Percentiles rank a stretch among this genome's conserved stretches.
Conservation (phyloP, 768 basidiomycete species). For the Suillus plorans region DNA sequence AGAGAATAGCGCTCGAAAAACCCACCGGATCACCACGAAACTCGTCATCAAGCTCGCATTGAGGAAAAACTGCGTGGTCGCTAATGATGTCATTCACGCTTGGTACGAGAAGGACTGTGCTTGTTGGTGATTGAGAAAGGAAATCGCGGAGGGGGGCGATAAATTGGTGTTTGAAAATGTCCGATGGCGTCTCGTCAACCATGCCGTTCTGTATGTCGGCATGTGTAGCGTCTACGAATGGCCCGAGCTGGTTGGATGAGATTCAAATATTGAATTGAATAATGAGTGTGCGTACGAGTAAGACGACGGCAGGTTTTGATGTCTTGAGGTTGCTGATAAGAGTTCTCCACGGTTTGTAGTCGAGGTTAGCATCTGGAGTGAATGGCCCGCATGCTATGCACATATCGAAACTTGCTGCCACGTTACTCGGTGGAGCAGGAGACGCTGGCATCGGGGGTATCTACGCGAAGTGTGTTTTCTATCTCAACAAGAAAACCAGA, state of each 20-base stretch:
- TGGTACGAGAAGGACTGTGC: constrained; percentile 76
- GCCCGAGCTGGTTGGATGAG: constrained; percentile 65
- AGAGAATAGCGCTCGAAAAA: background rate
- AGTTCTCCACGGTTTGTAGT: constrained; percentile 67
- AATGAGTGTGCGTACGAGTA: constrained; percentile 56
- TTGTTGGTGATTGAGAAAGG: constrained; percentile 61
- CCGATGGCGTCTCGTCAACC: constrained; percentile 56
- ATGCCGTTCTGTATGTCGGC: constrained; percentile 76
- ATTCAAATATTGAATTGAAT: constrained; percentile 4
- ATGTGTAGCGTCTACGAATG: constrained; percentile 83
- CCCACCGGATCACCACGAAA: constrained; percentile 54
- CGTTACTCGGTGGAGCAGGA: constrained; percentile 30
- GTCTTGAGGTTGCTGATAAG: constrained; percentile 62
- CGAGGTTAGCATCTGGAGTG: constrained; percentile 74
- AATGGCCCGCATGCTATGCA: constrained; percentile 84
- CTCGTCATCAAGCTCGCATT: constrained; percentile 54
- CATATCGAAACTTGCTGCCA: constrained; percentile 57
- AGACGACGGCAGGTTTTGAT: constrained; percentile 69
- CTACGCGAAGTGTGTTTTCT: constrained; percentile 34
- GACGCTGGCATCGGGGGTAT: constrained; percentile 60
- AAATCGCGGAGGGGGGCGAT: constrained; percentile 54
- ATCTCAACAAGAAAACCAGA: background rate
- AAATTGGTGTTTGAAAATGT: constrained; percentile 71
- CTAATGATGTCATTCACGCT: constrained; percentile 80
- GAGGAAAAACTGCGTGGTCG: constrained; percentile 83